A percentile compares a stretch with the other conserved stretches of the same genome.
Evolutionary conservation across 2,329 filamentous ascomycete genomes (phyloP).

Genomic region (Colletotrichum siamense): DNA sequence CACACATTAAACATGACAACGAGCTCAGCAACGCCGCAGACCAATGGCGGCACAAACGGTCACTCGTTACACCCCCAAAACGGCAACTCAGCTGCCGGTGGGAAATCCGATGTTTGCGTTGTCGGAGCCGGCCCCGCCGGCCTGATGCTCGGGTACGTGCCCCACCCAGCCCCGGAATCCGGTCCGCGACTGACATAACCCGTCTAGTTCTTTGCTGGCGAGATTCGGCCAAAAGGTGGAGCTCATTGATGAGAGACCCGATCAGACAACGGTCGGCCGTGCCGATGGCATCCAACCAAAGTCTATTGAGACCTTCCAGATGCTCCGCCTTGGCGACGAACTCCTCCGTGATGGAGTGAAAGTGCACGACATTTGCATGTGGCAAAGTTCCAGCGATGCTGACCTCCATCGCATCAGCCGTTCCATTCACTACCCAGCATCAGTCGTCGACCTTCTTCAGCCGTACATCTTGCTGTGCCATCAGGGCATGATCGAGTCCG

Average conservation of each 20-base stretch:
- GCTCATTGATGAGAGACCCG: not conserved
- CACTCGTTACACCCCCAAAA: not conserved
- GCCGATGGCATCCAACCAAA: slow-evolving; percentile 9
- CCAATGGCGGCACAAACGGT: not conserved
- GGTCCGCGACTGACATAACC: not conserved
- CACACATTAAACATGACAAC: not conserved
- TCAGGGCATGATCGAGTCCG: slow-evolving; percentile 65
- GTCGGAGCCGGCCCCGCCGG: slow-evolving; percentile 13
- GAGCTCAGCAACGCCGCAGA: not conserved
- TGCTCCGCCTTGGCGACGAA: slow-evolving; percentile 2
- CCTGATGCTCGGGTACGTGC: slow-evolving; percentile 13
- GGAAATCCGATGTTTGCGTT: slow-evolving; percentile 7
- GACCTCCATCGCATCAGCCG: slow-evolving; percentile 32
- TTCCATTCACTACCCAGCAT: slow-evolving; percentile 2
- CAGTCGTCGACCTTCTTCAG: slow-evolving; percentile 36
- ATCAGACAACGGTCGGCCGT: not conserved
- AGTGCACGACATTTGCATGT: slow-evolving; percentile 28
- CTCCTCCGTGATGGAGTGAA: slow-evolving; percentile 28
- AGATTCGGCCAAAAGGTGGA: slow-evolving; percentile 9
- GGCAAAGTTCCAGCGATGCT: not conserved
- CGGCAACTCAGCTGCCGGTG: not conserved
- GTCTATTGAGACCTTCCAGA: slow-evolving; percentile 13
- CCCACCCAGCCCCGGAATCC: not conserved
- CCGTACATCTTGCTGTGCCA: slow-evolving; percentile 45
- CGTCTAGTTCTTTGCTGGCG: not conserved